Conservation (phyloP, 192 early-diverging fungal species). For the Diversispora epigaea region DNA sequence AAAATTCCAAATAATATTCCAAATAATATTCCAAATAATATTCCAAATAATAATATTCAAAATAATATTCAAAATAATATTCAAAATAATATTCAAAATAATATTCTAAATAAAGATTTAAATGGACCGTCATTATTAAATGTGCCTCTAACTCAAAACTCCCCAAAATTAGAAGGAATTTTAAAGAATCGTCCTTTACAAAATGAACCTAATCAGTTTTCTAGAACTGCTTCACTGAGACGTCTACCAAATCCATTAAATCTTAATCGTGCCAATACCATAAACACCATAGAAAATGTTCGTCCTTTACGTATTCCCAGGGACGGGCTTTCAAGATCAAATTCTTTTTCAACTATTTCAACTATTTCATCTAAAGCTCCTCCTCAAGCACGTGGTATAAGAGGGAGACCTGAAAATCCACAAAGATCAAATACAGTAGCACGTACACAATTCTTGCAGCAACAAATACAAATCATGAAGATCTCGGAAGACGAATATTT, state of each 20-base stretch:
- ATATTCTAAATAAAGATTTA: neutral
- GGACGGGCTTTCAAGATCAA: neutral
- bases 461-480: constrained; percentile 14
- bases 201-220: neutral
- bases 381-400: neutral
- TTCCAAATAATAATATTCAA: no score
- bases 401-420: neutral
- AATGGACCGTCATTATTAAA: neutral
- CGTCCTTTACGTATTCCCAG: constrained; percentile 1
- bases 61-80: neutral
- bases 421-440: constrained; percentile 4
- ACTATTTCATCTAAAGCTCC: neutral
- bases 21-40: neutral
- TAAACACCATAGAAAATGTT: constrained; percentile 20
- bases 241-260: neutral
- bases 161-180: neutral
- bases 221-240: neutral
- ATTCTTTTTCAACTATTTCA: neutral
- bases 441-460: constrained; percentile 10
- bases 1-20: neutral
- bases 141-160: neutral
- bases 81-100: neutral
- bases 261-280: constrained; percentile 10
- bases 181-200: no score
- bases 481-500: constrained; percentile 9